Percentiles rank a stretch among this genome's conserved stretches.
These are phyloP conservation scores for Kodamaea leandrae DNA, from an alignment of 805 yeast genomes.

Conservation along the genomic window DNA sequence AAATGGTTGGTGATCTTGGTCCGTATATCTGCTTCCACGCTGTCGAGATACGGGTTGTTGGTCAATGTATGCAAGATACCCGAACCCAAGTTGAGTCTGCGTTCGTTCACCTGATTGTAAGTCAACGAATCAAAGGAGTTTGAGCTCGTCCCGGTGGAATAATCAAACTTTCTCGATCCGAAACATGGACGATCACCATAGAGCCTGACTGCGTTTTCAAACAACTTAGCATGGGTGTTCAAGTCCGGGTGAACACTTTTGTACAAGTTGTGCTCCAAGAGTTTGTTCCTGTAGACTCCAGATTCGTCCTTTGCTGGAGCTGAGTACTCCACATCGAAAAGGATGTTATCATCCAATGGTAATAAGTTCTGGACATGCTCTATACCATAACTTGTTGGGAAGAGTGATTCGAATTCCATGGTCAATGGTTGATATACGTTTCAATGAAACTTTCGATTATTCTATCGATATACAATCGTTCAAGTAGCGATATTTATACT, in stretches of 20 bases:
- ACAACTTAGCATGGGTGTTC: conserved; percentile 37
- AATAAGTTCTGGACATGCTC: conserved; percentile 6
- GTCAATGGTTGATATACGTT: too few species aligned
- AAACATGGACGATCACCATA: conserved; percentile 32
- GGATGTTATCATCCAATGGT: conserved; percentile 3
- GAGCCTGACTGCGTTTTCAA: conserved; percentile 23
- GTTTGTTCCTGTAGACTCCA: conserved; percentile 4
- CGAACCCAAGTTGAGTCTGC: conserved; percentile 51
- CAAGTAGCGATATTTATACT: too few species aligned
- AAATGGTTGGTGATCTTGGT: conserved; percentile 28
- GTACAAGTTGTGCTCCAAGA: conserved; percentile 2
- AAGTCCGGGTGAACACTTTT: conserved; percentile 29
- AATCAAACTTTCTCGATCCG: conserved; percentile 36
- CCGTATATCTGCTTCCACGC: conserved; percentile 22
- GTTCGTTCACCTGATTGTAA: conserved; percentile 38
- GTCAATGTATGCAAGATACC: conserved; percentile 43
- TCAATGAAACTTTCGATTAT: too few species aligned
- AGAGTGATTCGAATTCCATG: conserved; percentile 4
- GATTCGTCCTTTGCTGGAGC: neutral
- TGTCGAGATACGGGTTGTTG: conserved; percentile 20
- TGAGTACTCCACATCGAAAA: neutral
- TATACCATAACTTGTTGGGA: conserved; percentile 3
- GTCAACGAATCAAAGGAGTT: conserved; percentile 43
- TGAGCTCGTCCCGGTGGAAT: conserved; percentile 24
- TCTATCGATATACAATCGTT: too few species aligned